Conservation (phyloP, 345 rosid genomes). For the Euphorbia lathyris region DNA sequence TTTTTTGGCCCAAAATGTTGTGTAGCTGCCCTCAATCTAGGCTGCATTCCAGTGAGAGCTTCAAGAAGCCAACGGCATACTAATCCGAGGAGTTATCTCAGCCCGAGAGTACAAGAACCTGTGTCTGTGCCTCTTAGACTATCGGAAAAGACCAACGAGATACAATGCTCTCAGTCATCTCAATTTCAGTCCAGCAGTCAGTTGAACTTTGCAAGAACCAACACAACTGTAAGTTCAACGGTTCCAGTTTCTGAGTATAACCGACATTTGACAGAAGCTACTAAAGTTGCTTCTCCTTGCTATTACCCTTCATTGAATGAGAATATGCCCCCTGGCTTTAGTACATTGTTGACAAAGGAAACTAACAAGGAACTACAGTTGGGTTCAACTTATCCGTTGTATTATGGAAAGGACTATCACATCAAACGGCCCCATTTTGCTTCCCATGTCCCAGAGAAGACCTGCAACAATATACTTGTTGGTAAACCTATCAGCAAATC, state of each 20-base stretch:
- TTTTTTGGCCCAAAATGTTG: slow-evolving; percentile 14
- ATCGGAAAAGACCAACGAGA: slow-evolving; percentile 31
- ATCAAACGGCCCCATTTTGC: slow-evolving; percentile 33
- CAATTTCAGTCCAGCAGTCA: slow-evolving; percentile 31
- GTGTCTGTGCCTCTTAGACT: slow-evolving; percentile 34
- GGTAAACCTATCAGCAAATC: slow-evolving; percentile 70
- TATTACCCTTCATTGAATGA: slow-evolving; percentile 44
- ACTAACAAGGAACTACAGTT: slow-evolving; percentile 29
- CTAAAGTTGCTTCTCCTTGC: slow-evolving; percentile 31
- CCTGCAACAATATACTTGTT: slow-evolving; percentile 39
- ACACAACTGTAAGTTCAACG: slow-evolving; percentile 18
- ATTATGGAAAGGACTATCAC: slow-evolving; percentile 49
- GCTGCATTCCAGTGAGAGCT: slow-evolving; percentile 89
- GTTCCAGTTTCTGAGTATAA: slow-evolving; percentile 27
- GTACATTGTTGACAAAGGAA: slow-evolving; percentile 37
- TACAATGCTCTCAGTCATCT: slow-evolving; percentile 32
- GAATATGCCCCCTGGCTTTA: slow-evolving; percentile 25
- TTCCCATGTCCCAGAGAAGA: slow-evolving; percentile 33
- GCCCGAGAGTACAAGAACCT: slow-evolving; percentile 59
- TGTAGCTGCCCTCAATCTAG: slow-evolving; percentile 90
- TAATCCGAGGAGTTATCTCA: slow-evolving; percentile 77
- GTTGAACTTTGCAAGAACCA: slow-evolving; percentile 30
- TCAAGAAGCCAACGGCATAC: slow-evolving; percentile 94
- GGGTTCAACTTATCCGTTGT: slow-evolving; percentile 71
- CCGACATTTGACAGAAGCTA: slow-evolving; percentile 23